Evolutionary conservation across 441 rosid genomes (phyloP).

Genomic region (Pelargonium fulgidum): DNA sequence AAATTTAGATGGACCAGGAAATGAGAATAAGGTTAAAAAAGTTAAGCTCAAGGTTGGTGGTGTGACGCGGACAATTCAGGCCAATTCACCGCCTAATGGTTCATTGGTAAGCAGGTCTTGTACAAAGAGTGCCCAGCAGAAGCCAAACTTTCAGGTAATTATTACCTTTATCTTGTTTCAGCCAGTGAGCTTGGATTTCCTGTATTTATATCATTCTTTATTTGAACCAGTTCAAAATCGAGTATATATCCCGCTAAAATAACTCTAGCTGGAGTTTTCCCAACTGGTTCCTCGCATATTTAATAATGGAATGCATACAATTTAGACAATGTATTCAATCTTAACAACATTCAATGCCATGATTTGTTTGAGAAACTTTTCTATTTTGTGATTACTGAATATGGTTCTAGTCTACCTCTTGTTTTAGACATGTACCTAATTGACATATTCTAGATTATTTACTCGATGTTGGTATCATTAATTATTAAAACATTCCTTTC

Average conservation of each 20-base stretch:
- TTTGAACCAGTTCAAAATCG: no score
- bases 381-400: background rate
- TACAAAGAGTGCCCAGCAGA: slow-evolving; percentile 29
- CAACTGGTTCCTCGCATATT: no score
- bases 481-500: no score
- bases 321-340: no score
- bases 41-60: slow-evolving; percentile 69
- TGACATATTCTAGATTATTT: background rate
- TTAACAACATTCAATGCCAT: background rate
- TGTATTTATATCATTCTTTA: background rate
- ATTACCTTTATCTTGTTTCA: slow-evolving; percentile 15
- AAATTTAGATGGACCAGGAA: slow-evolving; percentile 29
- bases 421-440: background rate
- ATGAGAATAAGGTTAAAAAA: slow-evolving; percentile 51
- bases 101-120: slow-evolving; percentile 40
- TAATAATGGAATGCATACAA: no score
- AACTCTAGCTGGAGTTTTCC: no score
- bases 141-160: slow-evolving; percentile 47
- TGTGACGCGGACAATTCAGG: slow-evolving; percentile 44
- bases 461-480: background rate
- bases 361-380: background rate
- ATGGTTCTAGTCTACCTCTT: background rate
- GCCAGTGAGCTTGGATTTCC: background rate
- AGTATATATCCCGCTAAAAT: no score
- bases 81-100: slow-evolving; percentile 40